Percentiles rank a stretch among this genome's conserved stretches.
These are phyloP conservation scores for Protea cynaroides DNA, from an alignment of 164 flowering plant species.

Conservation along the genomic window DNA sequence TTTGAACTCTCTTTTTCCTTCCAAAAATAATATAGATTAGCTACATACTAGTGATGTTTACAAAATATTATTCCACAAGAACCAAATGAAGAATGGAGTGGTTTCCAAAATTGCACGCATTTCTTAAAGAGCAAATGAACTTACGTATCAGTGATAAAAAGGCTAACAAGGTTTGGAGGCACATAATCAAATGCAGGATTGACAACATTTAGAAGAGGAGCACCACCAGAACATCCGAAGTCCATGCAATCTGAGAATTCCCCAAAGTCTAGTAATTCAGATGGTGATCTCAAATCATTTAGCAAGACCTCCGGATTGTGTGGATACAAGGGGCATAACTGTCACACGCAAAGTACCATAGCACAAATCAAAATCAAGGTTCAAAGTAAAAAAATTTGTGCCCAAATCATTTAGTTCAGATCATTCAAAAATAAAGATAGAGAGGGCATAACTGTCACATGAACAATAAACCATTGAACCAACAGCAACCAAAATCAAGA, in stretches of 20 bases:
- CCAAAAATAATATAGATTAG: too few species aligned
- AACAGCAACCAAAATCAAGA: too few species aligned
- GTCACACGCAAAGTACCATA: conserved; percentile 16
- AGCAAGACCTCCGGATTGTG: conserved; percentile 94
- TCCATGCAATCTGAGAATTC: conserved; percentile 97
- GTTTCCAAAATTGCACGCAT: neutral
- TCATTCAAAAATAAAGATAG: too few species aligned
- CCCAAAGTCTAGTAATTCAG: conserved; percentile 95
- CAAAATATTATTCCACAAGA: too few species aligned
- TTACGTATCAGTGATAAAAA: conserved; percentile 97
- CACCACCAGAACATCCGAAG: conserved; percentile 65
- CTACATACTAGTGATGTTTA: too few species aligned
- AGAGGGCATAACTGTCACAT: neutral
- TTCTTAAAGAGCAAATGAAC: conserved; percentile 19
- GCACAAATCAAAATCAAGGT: neutral
- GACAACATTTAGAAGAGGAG: conserved; percentile 88
- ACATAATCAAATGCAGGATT: conserved; percentile 98
- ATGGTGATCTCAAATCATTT: conserved; percentile 93
- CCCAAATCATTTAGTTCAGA: too few species aligned
- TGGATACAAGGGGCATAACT: conserved; percentile 97
- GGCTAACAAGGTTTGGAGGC: conserved; percentile 95
- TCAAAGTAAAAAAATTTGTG: too few species aligned
- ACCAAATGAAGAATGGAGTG: too few species aligned
- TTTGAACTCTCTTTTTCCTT: neutral
- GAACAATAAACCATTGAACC: neutral